Percentiles rank a stretch among this genome's conserved stretches.
Evolutionary conservation across 1,284 basidiomycete species (phyloP).

Genomic region (Peniophora sp.): DNA sequence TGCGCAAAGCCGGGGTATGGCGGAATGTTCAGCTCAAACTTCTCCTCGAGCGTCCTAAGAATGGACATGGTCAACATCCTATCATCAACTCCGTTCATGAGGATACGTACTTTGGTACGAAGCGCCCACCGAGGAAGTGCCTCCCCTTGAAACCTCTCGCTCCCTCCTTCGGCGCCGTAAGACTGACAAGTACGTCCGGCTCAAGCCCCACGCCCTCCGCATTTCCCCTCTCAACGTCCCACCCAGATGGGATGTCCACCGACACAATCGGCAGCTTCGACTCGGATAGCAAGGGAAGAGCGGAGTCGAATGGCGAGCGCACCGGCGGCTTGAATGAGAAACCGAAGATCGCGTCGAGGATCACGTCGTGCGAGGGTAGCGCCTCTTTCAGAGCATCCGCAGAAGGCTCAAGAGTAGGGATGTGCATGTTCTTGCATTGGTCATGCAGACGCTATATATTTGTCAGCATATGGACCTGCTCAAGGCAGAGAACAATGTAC

Average conservation of each 20-base stretch:
- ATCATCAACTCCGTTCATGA: not conserved
- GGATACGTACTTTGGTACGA: constrained; percentile 65
- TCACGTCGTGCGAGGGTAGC: constrained; percentile 66
- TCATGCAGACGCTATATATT: constrained; percentile 66
- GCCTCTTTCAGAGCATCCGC: constrained; percentile 40
- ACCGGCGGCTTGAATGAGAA: constrained; percentile 93
- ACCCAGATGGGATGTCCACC: constrained; percentile 95
- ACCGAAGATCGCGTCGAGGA: constrained; percentile 95
- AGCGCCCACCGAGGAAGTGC: constrained; percentile 92
- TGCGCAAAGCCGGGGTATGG: constrained; percentile 70
- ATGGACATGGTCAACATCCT: not conserved
- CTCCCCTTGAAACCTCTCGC: constrained; percentile 67
- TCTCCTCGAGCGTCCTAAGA: constrained; percentile 57
- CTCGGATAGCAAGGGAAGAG: constrained; percentile 60
- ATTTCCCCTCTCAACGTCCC: constrained; percentile 85
- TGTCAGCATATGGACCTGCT: no score
- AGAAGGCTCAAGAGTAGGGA: constrained; percentile 48
- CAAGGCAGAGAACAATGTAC: constrained; percentile 25
- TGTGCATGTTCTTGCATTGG: constrained; percentile 85
- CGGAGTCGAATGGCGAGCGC: constrained; percentile 79
- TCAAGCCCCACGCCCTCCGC: constrained; percentile 45
- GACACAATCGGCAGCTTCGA: constrained; percentile 76
- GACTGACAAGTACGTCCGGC: constrained; percentile 79
- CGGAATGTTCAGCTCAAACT: constrained; percentile 72
- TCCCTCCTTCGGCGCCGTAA: constrained; percentile 94